phyloP scores from a whole-genome alignment of 1,284 basidiomycete species.

The Malassezia sympodialis region DNA sequence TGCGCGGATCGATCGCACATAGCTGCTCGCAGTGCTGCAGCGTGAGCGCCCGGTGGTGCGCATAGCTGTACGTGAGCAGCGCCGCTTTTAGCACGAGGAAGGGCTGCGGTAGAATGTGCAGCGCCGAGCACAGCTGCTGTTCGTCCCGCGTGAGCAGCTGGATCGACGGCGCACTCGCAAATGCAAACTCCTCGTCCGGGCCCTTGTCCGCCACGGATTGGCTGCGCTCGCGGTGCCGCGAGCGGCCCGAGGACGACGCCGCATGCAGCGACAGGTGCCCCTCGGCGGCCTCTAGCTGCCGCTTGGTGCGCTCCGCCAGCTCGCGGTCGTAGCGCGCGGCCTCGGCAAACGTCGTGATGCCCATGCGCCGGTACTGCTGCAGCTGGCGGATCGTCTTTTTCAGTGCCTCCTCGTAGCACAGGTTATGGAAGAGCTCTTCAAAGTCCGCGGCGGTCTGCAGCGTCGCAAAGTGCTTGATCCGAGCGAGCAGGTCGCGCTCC shows the following conservation, averaged over 20 bases:
- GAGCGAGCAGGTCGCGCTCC: conserved; percentile 77
- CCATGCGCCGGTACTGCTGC: conserved; percentile 41
- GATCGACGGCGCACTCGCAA: conserved; percentile 35
- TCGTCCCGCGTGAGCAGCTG: conserved; percentile 38
- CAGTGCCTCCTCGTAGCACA: conserved; percentile 54
- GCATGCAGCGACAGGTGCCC: conserved; percentile 19
- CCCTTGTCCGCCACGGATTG: conserved; percentile 16
- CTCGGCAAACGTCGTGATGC: conserved; percentile 39
- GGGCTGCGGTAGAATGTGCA: conserved; percentile 41
- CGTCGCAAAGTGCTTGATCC: conserved; percentile 81
- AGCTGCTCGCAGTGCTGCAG: conserved; percentile 32
- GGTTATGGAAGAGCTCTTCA: conserved; percentile 74
- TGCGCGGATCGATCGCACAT: conserved; percentile 42
- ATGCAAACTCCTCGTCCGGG: conserved; percentile 27
- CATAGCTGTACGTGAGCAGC: conserved; percentile 33
- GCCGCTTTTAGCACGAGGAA: conserved; percentile 44
- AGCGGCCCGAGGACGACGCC: conserved; percentile 30
- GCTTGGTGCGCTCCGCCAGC: conserved; percentile 36
- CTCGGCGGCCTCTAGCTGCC: conserved; percentile 35
- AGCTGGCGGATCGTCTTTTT: conserved; percentile 35
- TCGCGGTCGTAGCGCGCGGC: conserved; percentile 39
- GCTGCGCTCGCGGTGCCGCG: conserved; percentile 29
- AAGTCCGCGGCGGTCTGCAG: conserved; percentile 86
- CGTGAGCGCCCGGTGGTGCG: conserved; percentile 33
- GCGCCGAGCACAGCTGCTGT: conserved; percentile 35